Evolutionary conservation across 495 filamentous ascomycete genomes (phyloP).

Genomic region (Penicillium roqueforti): DNA sequence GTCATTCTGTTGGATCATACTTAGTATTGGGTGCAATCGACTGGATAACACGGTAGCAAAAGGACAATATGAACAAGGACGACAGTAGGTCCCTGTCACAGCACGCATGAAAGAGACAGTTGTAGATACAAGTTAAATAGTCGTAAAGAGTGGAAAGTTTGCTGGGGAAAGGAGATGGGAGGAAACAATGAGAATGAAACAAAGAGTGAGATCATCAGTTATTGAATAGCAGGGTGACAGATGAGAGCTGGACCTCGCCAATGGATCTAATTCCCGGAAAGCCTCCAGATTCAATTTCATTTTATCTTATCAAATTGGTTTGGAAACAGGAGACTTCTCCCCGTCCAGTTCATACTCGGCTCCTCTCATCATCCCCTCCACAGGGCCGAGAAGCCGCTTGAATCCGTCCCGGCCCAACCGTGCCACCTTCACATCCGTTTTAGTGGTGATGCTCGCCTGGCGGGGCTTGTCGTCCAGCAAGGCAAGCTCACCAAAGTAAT

Average conservation of each 20-base stretch:
- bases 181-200: constrained; percentile 1
- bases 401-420: constrained; percentile 90
- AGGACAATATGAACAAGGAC: constrained; percentile 22
- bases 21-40: not conserved
- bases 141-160: constrained; percentile 23
- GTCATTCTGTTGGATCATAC: constrained; percentile 19
- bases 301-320: constrained; percentile 24
- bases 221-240: constrained; percentile 3
- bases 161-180: not conserved
- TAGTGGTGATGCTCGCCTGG: constrained; percentile 81
- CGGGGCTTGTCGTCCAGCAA: constrained; percentile 89
- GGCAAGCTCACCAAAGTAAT: constrained; percentile 95
- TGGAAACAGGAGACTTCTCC: constrained; percentile 25
- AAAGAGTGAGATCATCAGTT: not conserved
- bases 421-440: constrained; percentile 84
- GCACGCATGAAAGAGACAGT: constrained; percentile 16
- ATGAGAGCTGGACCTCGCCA: not conserved
- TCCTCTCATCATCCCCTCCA: constrained; percentile 91
- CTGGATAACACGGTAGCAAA: constrained; percentile 10
- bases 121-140: constrained; percentile 27
- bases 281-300: constrained; percentile 13
- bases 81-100: constrained; percentile 21
- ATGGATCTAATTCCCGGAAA: constrained; percentile 2
- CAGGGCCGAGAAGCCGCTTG: constrained; percentile 85
- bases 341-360: constrained; percentile 53